Base-by-base conservation (phyloP, 805 yeast species). In the Starmera amethionina region DNA sequence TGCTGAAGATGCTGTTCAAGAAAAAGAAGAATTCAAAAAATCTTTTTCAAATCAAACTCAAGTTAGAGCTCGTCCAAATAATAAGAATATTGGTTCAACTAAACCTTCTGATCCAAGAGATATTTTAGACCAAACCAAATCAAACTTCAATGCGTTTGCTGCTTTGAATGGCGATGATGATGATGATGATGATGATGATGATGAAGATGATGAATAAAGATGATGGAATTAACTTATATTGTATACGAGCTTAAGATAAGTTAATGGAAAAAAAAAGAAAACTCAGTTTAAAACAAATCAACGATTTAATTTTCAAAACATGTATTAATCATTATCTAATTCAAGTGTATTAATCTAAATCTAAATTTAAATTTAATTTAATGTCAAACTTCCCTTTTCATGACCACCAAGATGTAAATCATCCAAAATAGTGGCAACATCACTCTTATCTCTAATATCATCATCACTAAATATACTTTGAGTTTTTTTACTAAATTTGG, bases 61-160 rank as follows among this genome's bases (percentile, higher is more conserved):
- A 35, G 55, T 77, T 46, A 79, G 68, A 52, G 79, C 73, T 43
- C 79, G 73, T 56, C 84, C 90, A 43, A 80, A 77, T 63, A 79
- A 77, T 59, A 81, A 82, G 58, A 80, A 80, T 59, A 77, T 82
- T 58, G 76, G 85, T 8, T 76, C 85, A 14, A 75, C 83, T 34
- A 81, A 78, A 61, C 81, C 87, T 19, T 82, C 75, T 37, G 88
- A 82, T 54, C 68, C 83, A 16, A 75, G 81, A 58, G 90, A 83
- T 58, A 70, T 78, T 44, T 68, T 75, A 51, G 86, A 79, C 47
- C 75, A 79, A 47, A 82, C 75, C 46, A 75, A 76, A 45, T 68
- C 70, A 35, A 69, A 75, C 16, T 84, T 83, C 70, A 84, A 84
- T 60, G 90, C 93, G 5, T 84, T 84, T 59, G 88, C 80, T 50